These are phyloP conservation scores for Zygosaccharomyces pseudobailii DNA, from an alignment of 1,139 yeast genomes.

Conservation along the genomic window DNA sequence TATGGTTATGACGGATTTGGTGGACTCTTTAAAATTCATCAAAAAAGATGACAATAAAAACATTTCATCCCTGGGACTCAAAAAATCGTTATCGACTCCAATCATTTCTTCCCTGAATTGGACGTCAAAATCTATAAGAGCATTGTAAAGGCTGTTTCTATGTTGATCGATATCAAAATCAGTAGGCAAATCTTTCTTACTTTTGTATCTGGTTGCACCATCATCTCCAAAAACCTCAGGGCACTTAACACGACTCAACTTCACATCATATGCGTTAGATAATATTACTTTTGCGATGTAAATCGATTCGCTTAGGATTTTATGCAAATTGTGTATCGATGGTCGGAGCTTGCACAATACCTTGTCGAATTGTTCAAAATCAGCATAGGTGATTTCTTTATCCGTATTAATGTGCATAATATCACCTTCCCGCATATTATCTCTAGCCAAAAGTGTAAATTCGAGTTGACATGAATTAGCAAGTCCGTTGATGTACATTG, in stretches of 20 bases:
- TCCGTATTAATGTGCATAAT: conserved; percentile 18
- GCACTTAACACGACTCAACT: conserved; percentile 19
- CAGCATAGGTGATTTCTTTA: conserved; percentile 38
- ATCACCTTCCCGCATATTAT: conserved; percentile 15
- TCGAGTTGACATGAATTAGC: conserved; percentile 47
- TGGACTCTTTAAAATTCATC: conserved; percentile 42
- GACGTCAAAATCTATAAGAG: conserved; percentile 36
- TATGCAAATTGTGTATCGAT: conserved; percentile 36
- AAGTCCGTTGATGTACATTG: conserved; percentile 39
- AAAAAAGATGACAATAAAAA: conserved; percentile 45
- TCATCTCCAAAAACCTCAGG: conserved; percentile 21
- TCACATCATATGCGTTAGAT: conserved; percentile 41
- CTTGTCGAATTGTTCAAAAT: conserved; percentile 33
- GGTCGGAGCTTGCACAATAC: conserved; percentile 34
- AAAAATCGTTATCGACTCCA: conserved; percentile 26
- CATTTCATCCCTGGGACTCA: conserved; percentile 46
- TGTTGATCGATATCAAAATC: conserved; percentile 31
- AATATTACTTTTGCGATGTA: conserved; percentile 34
- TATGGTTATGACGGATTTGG: conserved; percentile 34
- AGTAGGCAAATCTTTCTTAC: conserved; percentile 19
- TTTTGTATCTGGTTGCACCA: conserved; percentile 9
- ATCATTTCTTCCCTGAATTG: conserved; percentile 34
- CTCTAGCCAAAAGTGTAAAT: conserved; percentile 36
- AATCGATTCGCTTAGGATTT: conserved; percentile 34
- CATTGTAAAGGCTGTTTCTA: conserved; percentile 28